Base-by-base conservation (phyloP, 257 asterid genomes). In the Cinchona pubescens region DNA sequence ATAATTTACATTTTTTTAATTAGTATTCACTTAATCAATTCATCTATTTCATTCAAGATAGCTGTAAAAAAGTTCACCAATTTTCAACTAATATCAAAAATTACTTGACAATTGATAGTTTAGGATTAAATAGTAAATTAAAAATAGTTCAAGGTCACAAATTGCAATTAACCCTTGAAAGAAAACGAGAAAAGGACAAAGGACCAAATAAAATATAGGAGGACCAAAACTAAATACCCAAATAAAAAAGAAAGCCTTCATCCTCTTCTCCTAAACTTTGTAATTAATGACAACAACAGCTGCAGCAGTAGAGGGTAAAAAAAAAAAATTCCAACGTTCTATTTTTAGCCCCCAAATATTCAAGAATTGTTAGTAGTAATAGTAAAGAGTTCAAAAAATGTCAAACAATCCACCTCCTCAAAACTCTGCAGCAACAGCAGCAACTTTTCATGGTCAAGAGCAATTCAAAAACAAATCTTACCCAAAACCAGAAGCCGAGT, bases 401-500 rank as follows among this genome's bases (percentile, higher is more conserved):
- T 85, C 87, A 58, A 76, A 80, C 85, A 82, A 83, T 89, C 81
- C 86, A 66, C 79, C 85, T 81, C 72, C 83, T 56, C 83, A 76
- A 73, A 79, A 75, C 40, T n/a, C n/a, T n/a, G n/a, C n/a, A n/a
- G 80, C 86, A 29, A 71, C 29, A 13, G 27, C 69, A 21, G 29
- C 51, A 53, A 45, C 19, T 13, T 0, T 5, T 51, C 27, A 19
- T 19, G 59, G 60, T 21, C 60, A n/a, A 40, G 58, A 61, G 72
- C 76, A 51, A 56, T 56, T 59, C 56, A 53, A 46, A 16, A 64
- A 16, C 71, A 67, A 59, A 55, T 69, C 82, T 73, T 92, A 89
- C 85, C 97, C 97, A 73, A 89, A 86, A 68, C 92, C 97, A 55
- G 89, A 92, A 87, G 97, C 94, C 35, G 94, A 87, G 59, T 94